These are phyloP conservation scores for Nannochloropsis granulata DNA, from an alignment of 108 stramenopile genomes.

Conservation along the genomic window DNA sequence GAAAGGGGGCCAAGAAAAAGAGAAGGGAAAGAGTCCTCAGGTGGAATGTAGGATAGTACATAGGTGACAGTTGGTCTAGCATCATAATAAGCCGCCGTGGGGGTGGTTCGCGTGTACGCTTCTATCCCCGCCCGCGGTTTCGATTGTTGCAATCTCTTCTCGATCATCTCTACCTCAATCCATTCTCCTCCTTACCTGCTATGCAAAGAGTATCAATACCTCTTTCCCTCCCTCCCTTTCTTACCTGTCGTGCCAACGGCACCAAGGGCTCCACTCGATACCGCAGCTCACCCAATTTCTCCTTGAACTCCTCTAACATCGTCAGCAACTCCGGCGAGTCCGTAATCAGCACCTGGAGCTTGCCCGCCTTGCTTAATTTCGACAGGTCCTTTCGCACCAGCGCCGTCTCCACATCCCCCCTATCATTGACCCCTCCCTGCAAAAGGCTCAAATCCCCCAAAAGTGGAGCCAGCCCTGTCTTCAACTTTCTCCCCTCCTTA, in stretches of 20 bases:
- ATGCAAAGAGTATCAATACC: background rate
- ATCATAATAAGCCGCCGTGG: background rate
- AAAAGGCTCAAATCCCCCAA: background rate
- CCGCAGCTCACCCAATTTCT: constrained; percentile 17
- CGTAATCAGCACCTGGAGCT: constrained; percentile 32
- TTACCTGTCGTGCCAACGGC: background rate
- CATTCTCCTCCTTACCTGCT: too few species aligned
- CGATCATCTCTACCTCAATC: too few species aligned
- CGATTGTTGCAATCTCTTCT: background rate
- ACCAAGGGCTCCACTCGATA: constrained; percentile 34
- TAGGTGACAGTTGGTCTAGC: background rate
- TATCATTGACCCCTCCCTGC: background rate
- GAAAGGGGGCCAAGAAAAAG: background rate
- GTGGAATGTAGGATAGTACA: background rate
- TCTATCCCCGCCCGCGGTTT: background rate
- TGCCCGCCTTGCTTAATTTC: constrained; percentile 22
- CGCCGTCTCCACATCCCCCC: constrained; percentile 13
- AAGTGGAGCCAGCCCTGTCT: background rate
- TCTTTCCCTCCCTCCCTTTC: background rate
- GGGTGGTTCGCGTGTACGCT: background rate
- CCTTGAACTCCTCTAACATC: constrained; percentile 29
- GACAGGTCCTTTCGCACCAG: constrained; percentile 14
- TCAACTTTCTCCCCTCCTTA: constrained; percentile 11
- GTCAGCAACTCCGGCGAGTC: constrained; percentile 39
- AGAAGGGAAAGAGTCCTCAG: background rate